A percentile compares a stretch with the other conserved stretches of the same genome.
Evolutionary conservation across 805 yeast species (phyloP).

Genomic region (Wickerhamia fluorescens): DNA sequence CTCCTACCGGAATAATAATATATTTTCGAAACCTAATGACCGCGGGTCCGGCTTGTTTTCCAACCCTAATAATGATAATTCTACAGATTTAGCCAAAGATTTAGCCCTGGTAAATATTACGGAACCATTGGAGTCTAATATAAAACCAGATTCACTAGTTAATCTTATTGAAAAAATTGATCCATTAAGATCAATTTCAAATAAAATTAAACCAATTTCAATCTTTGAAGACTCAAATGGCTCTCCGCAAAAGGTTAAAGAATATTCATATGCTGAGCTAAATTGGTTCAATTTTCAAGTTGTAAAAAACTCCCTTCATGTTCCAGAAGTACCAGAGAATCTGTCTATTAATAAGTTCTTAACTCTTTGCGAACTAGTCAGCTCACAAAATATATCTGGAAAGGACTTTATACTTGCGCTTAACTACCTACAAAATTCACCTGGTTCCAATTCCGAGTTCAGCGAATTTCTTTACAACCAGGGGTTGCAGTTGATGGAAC

Average conservation of each 20-base stretch:
- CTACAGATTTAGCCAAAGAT: conserved; percentile 17
- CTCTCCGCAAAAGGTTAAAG: conserved; percentile 29
- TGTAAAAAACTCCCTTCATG: conserved; percentile 11
- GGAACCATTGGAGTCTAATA: conserved; percentile 6
- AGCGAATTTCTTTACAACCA: conserved; percentile 10
- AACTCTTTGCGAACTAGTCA: conserved; percentile 9
- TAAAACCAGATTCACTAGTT: conserved; percentile 19
- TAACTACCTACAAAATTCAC: conserved; percentile 12
- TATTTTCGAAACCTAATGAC: no score
- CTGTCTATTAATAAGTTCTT: conserved; percentile 13
- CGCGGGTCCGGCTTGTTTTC: conserved; percentile 6
- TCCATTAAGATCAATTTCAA: conserved; percentile 32
- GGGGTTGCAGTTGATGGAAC: conserved; percentile 12
- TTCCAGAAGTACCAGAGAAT: conserved; percentile 5
- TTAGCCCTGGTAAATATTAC: conserved; percentile 25
- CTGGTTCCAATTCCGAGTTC: conserved; percentile 6
- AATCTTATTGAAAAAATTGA: conserved; percentile 33
- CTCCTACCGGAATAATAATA: no score
- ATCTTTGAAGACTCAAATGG: conserved; percentile 35
- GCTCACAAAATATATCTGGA: conserved; percentile 4
- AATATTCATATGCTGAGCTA: conserved; percentile 25
- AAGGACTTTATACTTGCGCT: conserved; percentile 10
- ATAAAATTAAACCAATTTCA: conserved; percentile 25
- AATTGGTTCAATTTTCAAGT: conserved; percentile 36
- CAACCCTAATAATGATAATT: conserved; percentile 4